Evolutionary conservation across 345 rosid genomes (phyloP).

Genomic region (Sonneratia caseolaris): DNA sequence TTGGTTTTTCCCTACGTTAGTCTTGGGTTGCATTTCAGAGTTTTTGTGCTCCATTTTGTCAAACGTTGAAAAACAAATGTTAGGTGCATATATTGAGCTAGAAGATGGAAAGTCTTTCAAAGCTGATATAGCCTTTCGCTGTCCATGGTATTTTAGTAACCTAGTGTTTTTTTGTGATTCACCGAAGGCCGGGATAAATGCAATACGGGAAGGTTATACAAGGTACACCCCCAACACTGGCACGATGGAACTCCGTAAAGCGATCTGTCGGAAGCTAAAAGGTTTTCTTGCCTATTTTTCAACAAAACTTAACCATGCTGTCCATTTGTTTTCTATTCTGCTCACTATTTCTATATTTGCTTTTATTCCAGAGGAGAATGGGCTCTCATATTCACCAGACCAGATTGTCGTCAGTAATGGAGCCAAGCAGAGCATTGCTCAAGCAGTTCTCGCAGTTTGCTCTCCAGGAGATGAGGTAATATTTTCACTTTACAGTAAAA

Average conservation of each 20-base stretch:
- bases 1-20: not conserved
- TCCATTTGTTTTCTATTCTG: not conserved
- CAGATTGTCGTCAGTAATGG: slow-evolving; percentile 93
- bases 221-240: slow-evolving; percentile 94
- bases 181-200: slow-evolving; percentile 77
- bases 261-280: slow-evolving; percentile 74
- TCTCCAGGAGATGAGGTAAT: slow-evolving; percentile 93
- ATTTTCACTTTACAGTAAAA: not conserved
- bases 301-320: not conserved
- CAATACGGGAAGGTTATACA: slow-evolving; percentile 82
- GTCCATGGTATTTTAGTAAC: not conserved
- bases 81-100: not conserved
- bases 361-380: slow-evolving; percentile 68
- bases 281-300: slow-evolving; percentile 26
- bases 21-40: not conserved
- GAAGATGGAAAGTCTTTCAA: not conserved
- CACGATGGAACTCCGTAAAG: slow-evolving; percentile 62
- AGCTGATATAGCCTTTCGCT: not conserved
- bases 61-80: not conserved
- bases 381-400: slow-evolving; percentile 65
- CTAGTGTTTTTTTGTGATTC: not conserved
- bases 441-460: slow-evolving; percentile 92
- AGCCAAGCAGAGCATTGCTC: slow-evolving; percentile 75
- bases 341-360: not conserved
- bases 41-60: not conserved